phyloP scores from a whole-genome alignment of 331 rosid species.

The Quercus tomentella region DNA sequence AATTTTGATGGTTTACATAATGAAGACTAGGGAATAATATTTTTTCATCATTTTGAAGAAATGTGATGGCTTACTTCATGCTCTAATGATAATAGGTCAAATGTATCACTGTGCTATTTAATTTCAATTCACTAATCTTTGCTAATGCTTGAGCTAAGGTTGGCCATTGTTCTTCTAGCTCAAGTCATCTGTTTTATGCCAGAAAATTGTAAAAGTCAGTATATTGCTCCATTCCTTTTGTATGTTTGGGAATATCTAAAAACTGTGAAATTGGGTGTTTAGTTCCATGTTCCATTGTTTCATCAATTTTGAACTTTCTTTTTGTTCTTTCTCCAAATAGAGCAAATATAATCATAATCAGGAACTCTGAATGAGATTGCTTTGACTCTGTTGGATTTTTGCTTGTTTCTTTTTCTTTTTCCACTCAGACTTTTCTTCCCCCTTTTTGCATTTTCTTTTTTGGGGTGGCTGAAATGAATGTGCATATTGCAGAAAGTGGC shows the following conservation, averaged over 20 bases:
- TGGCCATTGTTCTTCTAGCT: neutral
- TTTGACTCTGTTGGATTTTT: neutral
- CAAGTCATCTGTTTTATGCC: neutral
- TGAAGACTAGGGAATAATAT: neutral
- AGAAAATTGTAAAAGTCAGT: neutral
- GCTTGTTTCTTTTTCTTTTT: neutral
- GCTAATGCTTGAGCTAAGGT: neutral
- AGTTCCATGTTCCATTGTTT: neutral
- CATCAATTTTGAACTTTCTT: neutral
- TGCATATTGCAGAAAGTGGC: conserved; percentile 59
- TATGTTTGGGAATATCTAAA: neutral
- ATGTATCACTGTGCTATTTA: neutral
- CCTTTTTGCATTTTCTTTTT: conserved; percentile 13
- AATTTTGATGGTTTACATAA: neutral
- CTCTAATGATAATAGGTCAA: neutral
- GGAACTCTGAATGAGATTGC: neutral
- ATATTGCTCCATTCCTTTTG: neutral
- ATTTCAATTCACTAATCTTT: neutral
- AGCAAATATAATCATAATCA: neutral
- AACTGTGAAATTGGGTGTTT: neutral
- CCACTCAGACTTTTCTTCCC: neutral
- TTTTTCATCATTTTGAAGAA: neutral
- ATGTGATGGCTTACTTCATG: neutral
- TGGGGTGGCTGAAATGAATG: conserved; percentile 22
- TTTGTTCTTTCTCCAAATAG: neutral